Evolutionary conservation across 164 flowering plant genomes (phyloP).

Genomic region (Pachysandra terminalis): DNA sequence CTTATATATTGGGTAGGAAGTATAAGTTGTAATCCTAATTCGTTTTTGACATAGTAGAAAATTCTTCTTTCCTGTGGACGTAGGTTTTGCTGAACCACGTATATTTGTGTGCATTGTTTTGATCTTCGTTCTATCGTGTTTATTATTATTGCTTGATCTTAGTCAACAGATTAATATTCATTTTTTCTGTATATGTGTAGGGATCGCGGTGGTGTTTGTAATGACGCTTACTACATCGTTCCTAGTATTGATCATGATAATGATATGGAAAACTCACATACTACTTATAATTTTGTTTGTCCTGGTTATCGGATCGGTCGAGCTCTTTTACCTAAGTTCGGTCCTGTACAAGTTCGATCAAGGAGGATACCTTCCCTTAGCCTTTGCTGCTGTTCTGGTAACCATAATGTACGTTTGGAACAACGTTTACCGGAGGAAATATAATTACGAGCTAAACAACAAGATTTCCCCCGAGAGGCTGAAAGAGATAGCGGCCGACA

Average conservation of each 20-base stretch:
- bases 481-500: constrained; percentile 24
- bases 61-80: too few relatives aligned
- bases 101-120: too few relatives aligned
- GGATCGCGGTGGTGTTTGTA: constrained; percentile 39
- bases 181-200: constrained; percentile 29
- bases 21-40: too few relatives aligned
- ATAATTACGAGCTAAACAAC: constrained; percentile 60
- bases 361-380: constrained; percentile 79
- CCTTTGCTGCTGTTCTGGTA: constrained; percentile 50
- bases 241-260: constrained; percentile 60
- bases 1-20: too few relatives aligned
- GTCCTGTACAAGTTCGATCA: constrained; percentile 68
- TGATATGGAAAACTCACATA: constrained; percentile 79
- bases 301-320: constrained; percentile 43
- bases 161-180: too few relatives aligned
- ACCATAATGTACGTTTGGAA: constrained; percentile 48
- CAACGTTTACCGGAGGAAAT: constrained; percentile 38
- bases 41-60: too few relatives aligned
- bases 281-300: constrained; percentile 34
- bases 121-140: too few relatives aligned
- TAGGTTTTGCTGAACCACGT: too few relatives aligned
- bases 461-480: constrained; percentile 48
- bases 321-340: constrained; percentile 56
- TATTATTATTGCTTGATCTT: too few relatives aligned
- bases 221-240: constrained; percentile 50